These are phyloP conservation scores for Trichophyton rubrum DNA, from an alignment of 2,329 filamentous ascomycete species.

Conservation along the genomic window DNA sequence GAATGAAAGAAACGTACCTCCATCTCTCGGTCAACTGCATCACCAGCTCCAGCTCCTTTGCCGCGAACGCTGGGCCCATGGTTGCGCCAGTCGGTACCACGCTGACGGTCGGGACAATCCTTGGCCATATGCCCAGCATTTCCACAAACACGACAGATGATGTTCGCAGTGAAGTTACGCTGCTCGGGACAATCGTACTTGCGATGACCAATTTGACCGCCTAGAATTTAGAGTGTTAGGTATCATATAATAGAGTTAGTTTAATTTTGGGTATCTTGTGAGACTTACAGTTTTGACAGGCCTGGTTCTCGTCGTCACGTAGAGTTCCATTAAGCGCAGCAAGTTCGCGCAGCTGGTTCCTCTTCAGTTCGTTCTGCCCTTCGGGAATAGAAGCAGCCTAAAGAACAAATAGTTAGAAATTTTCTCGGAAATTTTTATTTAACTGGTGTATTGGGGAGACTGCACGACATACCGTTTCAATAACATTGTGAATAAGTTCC, in stretches of 20 bases:
- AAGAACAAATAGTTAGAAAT: conserved; percentile 17
- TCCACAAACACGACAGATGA: conserved; percentile 95
- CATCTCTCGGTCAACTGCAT: conserved; percentile 86
- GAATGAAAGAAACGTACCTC: conserved; percentile 52
- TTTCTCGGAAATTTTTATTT: background rate
- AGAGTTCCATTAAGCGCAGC: conserved; percentile 97
- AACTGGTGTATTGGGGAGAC: background rate
- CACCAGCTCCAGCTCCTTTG: conserved; percentile 53
- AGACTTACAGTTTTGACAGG: conserved; percentile 79
- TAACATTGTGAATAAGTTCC: conserved; percentile 94
- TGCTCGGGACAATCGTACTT: conserved; percentile 98
- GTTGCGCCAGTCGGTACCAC: conserved; percentile 86
- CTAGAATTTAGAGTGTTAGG: conserved; percentile 20
- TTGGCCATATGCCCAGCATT: conserved; percentile 97
- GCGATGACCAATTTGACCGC: conserved; percentile 93
- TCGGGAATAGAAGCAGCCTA: conserved; percentile 97
- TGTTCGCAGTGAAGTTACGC: conserved; percentile 97
- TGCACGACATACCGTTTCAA: conserved; percentile 71
- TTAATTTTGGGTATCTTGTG: background rate
- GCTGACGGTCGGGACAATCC: conserved; percentile 89
- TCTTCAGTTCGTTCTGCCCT: conserved; percentile 96
- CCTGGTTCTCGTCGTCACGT: conserved; percentile 97
- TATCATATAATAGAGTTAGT: conserved; percentile 7
- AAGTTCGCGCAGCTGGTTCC: conserved; percentile 94
- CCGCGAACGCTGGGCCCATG: conserved; percentile 40